Base-by-base conservation (phyloP, 495 filamentous ascomycete species). In the Hypoxylon trugodes region DNA sequence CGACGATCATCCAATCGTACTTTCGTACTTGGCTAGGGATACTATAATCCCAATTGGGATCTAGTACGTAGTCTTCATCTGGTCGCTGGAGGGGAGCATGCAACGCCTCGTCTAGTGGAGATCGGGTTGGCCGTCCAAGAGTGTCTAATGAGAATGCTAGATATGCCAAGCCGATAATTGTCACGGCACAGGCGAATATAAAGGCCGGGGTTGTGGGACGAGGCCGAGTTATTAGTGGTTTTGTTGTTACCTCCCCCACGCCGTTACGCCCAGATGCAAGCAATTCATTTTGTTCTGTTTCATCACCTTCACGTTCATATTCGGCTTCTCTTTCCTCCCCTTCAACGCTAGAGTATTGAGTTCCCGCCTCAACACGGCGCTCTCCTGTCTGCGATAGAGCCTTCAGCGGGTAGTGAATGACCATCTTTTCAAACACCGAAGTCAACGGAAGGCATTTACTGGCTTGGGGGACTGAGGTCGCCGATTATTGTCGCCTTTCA, bases 1-100 rank as follows among this genome's bases (percentile, higher is more conserved):
- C 81, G n/a, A 71, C 49, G 36, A 85, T 77, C 6, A 64, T 77
- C 79, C 79, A 85, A 55, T 78, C 61, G 56, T 81, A 85, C 48
- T 76, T 72, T 50, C 82, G 71, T 6, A 70, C 71, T 43, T 73
- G 76, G 4, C 74, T 75, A 22, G 65, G 46, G 6, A 74, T 71
- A 7, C 68, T 28, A 54, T 77, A 79, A 40, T 84, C 72, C 82
- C 82, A 85, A 24, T 63, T 25, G 4, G 75, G 71, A 61, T 80
- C 73, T 6, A 84, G 66, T 24, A 80, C 61, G 45, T 83, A 83
- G 61, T 80, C 79, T 12, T 62, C 56, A 9, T 71, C 49, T 16
- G 69, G 64, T 38, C 73, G 65, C 37, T 70, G 68, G 32, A 76
- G 42, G 26, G 65, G 37, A 6, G 19, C 30, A 26, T 6, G 18